Base-by-base conservation (phyloP, 1,139 yeast species). In the Blastobotrys raffinosifermentans region DNA sequence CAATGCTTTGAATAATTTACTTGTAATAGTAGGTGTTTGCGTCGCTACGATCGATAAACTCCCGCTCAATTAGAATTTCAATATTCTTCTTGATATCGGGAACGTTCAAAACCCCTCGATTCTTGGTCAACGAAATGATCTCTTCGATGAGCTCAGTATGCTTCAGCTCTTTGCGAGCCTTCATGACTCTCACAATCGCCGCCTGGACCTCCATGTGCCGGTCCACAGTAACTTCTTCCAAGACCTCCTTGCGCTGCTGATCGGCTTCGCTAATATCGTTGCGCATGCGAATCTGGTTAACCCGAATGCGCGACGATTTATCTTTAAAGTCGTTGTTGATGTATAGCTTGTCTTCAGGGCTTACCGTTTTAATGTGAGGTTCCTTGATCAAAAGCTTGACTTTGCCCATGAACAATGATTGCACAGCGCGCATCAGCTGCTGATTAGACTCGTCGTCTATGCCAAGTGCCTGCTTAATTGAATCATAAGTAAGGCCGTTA, bases 91-190 rank as follows among this genome's bases (percentile, higher is more conserved):
- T 63, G 29, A 65, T 49, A 27, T 57, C 57, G 0, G 44, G 40
- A 2, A 48, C 33, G 6, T 54, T 55, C 9, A 56, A 49, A 13
- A 47, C 43, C 13, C 63, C 62, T 7, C 61, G 48, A 19, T 42
- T 44, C 43, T 54, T 52, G 21, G 55, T 52, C 35, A 43, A 46
- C 8, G 53, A 55, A 19, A 57, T 44, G 2, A 58, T 51, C 37
- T 50, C 51, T 27, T 53, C 55, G 2, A 65, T 51, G n/a, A 69
- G 54, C 19, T 55, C 57, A 0, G 52, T 53, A 44, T 69, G 72
- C 3, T 41, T 32, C 31, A 66, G 45, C 14, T 40, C 40, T 34
- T 53, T 53, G 4, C 56, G 47, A 3, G 55, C 42, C 46, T 64
- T 64, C 62, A 66, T 50, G 21, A 53, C 41, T 10, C 68, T 51